Conservation (phyloP, 2,329 filamentous ascomycete genomes). For the Microascus cirrosus region DNA sequence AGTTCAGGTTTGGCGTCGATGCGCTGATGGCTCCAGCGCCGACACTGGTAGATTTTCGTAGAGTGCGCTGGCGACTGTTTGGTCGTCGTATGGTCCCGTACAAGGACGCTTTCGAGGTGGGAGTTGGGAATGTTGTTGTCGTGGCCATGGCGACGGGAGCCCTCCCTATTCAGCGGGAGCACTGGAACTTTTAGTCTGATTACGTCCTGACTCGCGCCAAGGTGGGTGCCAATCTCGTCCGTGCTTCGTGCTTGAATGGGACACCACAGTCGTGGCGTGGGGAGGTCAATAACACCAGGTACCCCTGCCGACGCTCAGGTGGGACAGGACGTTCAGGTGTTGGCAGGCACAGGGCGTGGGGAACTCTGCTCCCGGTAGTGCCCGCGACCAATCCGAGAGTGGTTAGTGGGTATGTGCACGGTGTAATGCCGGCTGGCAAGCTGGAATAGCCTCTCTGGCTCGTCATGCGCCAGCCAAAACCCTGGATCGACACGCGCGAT, state of each 20-base stretch:
- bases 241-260: background rate
- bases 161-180: conserved; percentile 4
- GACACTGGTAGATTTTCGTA: conserved; percentile 28
- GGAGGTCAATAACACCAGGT: background rate
- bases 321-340: background rate
- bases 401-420: background rate
- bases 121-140: conserved; percentile 20
- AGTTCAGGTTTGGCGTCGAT: conserved; percentile 49
- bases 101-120: conserved; percentile 29
- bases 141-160: conserved; percentile 4
- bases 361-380: background rate
- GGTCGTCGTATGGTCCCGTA: conserved; percentile 19
- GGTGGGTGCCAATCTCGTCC: background rate
- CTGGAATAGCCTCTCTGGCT: background rate
- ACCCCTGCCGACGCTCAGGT: background rate
- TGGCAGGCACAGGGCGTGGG: background rate
- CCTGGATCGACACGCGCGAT: background rate
- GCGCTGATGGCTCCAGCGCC: conserved; percentile 29
- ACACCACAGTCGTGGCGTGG: background rate
- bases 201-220: background rate
- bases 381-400: background rate
- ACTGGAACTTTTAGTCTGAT: background rate
- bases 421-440: too few species aligned
- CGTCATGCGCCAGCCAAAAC: background rate
- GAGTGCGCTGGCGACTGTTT: conserved; percentile 28